phyloP scores from a whole-genome alignment of 371 early-diverging fungal genomes.

The Lichtheimia ramosa region DNA sequence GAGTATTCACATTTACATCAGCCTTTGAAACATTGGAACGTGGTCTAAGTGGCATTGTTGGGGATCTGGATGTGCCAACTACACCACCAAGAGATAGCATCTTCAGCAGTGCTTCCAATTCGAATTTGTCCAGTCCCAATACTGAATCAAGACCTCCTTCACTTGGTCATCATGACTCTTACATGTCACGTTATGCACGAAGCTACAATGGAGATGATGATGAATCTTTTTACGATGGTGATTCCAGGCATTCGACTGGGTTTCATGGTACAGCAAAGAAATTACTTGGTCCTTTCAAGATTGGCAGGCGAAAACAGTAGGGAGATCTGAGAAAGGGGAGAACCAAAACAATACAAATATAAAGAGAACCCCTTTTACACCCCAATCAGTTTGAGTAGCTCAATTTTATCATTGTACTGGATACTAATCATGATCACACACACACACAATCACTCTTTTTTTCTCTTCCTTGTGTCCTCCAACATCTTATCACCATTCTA shows the following conservation, averaged over 20 bases:
- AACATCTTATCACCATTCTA: not conserved
- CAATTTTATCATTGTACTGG: too few species aligned
- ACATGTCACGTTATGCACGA: constrained; percentile 12
- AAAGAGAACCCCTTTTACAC: too few species aligned
- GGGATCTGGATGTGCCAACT: constrained; percentile 15
- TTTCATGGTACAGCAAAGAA: constrained; percentile 15
- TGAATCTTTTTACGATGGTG: constrained; percentile 12
- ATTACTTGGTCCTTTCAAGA: constrained; percentile 15
- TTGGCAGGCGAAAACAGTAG: constrained; percentile 15
- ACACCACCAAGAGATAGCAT: constrained; percentile 12
- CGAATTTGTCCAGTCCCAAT: constrained; percentile 15
- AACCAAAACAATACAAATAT: not conserved
- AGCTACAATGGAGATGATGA: constrained; percentile 16
- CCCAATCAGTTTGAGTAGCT: too few species aligned
- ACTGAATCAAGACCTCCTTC: constrained; percentile 15
- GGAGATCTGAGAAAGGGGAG: not conserved
- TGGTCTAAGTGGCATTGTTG: constrained; percentile 30
- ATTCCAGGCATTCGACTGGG: constrained; percentile 13
- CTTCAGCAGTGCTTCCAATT: constrained; percentile 17
- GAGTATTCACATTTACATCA: constrained; percentile 49
- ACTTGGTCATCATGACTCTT: constrained; percentile 6
- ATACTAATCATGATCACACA: not conserved
- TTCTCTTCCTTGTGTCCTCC: not conserved
- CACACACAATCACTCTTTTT: not conserved
- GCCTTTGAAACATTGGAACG: constrained; percentile 50